A percentile compares a stretch with the other conserved stretches of the same genome.
Conservation (phyloP, 129 eudicot genomes). For the Rutidosis leptorrhynchoides region DNA sequence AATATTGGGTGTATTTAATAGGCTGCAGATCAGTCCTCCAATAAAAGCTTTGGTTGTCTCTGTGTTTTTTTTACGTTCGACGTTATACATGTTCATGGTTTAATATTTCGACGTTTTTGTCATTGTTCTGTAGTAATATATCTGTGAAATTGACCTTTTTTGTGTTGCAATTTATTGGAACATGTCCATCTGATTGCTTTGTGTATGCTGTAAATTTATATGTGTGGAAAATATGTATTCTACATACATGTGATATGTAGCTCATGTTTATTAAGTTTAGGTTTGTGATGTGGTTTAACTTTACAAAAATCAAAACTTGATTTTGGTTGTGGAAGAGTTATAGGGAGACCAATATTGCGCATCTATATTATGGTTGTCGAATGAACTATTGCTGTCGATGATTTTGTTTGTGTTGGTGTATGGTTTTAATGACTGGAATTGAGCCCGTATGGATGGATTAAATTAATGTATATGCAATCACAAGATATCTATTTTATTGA, state of each 20-base stretch:
- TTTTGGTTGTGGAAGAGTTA: background rate
- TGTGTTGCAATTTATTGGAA: background rate
- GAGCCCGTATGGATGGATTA: background rate
- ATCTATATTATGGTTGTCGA: too few species aligned
- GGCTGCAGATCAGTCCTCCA: too few species aligned
- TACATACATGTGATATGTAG: background rate
- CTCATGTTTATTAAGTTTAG: conserved; percentile 2
- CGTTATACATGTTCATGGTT: too few species aligned
- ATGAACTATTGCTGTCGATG: too few species aligned
- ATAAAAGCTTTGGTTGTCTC: too few species aligned
- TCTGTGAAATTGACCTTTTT: background rate
- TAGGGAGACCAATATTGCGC: background rate
- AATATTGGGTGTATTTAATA: background rate
- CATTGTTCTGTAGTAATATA: too few species aligned
- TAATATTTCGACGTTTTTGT: too few species aligned
- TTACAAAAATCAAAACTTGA: too few species aligned
- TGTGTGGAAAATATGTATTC: background rate
- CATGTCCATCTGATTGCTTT: background rate
- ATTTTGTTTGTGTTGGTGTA: too few species aligned
- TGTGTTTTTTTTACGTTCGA: background rate
- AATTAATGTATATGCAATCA: background rate
- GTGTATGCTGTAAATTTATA: background rate
- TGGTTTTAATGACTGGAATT: background rate
- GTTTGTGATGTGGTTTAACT: conserved; percentile 4
- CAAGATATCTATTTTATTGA: background rate